Evolutionary conservation across 2,329 filamentous ascomycete species (phyloP).

Genomic region (Ophiostoma tasmaniense): DNA sequence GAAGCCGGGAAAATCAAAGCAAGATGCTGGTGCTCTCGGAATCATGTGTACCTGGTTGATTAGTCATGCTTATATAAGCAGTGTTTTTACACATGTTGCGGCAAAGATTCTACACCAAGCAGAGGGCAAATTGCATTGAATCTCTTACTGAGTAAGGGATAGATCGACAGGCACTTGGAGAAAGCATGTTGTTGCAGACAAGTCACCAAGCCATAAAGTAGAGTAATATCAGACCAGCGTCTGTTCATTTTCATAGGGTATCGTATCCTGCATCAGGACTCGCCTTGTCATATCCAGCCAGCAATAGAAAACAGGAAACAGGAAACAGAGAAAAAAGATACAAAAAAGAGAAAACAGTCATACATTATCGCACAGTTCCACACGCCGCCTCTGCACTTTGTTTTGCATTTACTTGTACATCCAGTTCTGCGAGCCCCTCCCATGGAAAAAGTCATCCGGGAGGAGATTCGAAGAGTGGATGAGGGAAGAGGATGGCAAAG

Average conservation of each 20-base stretch:
- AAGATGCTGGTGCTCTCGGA: neutral
- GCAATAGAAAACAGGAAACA: neutral
- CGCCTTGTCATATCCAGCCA: neutral
- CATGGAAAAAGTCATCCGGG: neutral
- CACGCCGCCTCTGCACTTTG: neutral
- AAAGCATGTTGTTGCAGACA: no score
- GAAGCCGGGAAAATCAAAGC: neutral
- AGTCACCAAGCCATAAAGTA: neutral
- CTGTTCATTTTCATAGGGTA: slow-evolving; percentile 7
- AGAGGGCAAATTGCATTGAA: no score
- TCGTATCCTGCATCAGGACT: slow-evolving; percentile 3
- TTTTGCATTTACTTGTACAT: neutral
- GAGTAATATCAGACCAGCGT: neutral
- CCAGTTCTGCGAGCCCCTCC: neutral
- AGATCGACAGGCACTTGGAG: neutral
- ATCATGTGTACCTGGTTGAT: neutral
- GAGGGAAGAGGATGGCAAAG: neutral
- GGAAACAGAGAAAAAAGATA: neutral
- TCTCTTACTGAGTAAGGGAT: no score
- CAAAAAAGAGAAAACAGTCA: neutral
- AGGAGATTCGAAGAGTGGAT: neutral
- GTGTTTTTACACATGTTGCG: no score
- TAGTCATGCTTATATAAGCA: neutral
- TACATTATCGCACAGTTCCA: neutral
- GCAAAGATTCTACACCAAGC: no score